A percentile compares a stretch with the other conserved stretches of the same genome.
Evolutionary conservation across 2,329 filamentous ascomycete genomes (phyloP).

Genomic region (Pseudogymnoascus verrucosus): DNA sequence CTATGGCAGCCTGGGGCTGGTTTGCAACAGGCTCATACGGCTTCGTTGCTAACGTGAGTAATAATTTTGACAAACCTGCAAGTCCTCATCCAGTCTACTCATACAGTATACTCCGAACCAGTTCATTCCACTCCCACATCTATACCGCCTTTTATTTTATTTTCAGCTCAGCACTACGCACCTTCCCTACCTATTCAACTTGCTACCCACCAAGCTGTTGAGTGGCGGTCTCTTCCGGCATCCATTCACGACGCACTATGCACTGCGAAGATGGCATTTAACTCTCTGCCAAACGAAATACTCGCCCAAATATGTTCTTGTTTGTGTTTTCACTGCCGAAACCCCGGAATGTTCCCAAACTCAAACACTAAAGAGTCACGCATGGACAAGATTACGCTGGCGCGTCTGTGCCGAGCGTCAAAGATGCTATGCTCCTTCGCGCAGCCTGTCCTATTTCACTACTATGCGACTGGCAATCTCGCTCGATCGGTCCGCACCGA

Average conservation of each 20-base stretch:
- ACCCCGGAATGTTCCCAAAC: neutral
- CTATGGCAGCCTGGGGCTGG: neutral
- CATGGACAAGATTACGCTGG: neutral
- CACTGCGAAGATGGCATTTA: neutral
- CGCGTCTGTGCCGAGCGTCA: neutral
- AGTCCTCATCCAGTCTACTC: neutral
- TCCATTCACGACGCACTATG: too few species aligned
- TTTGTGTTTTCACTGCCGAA: neutral
- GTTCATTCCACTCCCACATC: neutral
- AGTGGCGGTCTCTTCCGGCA: too few species aligned
- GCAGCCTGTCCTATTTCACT: neutral
- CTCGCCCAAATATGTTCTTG: neutral
- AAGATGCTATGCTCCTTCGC: neutral
- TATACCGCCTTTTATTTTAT: neutral
- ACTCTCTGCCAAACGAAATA: neutral
- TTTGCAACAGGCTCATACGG: neutral
- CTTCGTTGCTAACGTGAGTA: neutral
- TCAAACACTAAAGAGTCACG: neutral
- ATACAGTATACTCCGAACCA: neutral
- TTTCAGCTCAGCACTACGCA: neutral
- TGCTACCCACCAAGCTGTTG: too few species aligned
- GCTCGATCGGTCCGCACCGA: neutral
- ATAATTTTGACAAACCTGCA: neutral
- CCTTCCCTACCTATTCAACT: too few species aligned
- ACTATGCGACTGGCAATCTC: neutral